Base-by-base conservation (phyloP, 2,329 filamentous ascomycete species). In the Pseudocercospora ulei region DNA sequence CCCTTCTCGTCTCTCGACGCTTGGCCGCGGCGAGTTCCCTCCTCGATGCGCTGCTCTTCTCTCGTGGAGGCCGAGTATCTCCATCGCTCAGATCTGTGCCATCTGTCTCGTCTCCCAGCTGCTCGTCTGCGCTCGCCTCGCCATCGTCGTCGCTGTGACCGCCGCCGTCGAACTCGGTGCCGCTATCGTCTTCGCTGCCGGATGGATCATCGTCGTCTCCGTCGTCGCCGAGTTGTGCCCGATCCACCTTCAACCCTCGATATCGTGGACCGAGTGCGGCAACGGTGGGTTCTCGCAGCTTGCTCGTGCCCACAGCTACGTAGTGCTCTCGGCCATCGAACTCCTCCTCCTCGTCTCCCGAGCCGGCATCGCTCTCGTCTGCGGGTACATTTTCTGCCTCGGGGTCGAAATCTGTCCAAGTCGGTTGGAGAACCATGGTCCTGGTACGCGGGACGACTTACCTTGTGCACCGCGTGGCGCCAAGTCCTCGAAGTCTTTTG, bases 301-400 rank as follows among this genome's bases (percentile, higher is more conserved):
- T 88, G 65, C 81, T 90, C 68, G 87, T 90, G 12, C 78, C 81
- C 19, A 94, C 83, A 36, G 72, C 63, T 27, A 82, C 73, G 58
- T 96, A 96, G 59, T 96, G 88, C 54, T 94, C 88, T 19, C 87
- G 81, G 12, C 81, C 85, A 7, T 70, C 69, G 44, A 73, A 63
- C 7, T 59, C 66, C 50, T 70, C 61, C 25, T 64, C 64, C 28
- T 70, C 74, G 1, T 23, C 13, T n/a, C 62, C 68, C 27, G 73
- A 73, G 39, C 72, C 72, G 39, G 69, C 71, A n/a, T 69, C 70
- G 46, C 63, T 62, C 9, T 70, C 69, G 73, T 46, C 44, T 13
- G 38, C 40, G 5, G 46, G 39, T 3, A 50, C 65, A 27, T 52
- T 44, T 37, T 72, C 63, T 39, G 75, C 76, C 65, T 92, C 85